phyloP scores from a whole-genome alignment of 2,329 filamentous ascomycete species.

The Trichoderma sp. region DNA sequence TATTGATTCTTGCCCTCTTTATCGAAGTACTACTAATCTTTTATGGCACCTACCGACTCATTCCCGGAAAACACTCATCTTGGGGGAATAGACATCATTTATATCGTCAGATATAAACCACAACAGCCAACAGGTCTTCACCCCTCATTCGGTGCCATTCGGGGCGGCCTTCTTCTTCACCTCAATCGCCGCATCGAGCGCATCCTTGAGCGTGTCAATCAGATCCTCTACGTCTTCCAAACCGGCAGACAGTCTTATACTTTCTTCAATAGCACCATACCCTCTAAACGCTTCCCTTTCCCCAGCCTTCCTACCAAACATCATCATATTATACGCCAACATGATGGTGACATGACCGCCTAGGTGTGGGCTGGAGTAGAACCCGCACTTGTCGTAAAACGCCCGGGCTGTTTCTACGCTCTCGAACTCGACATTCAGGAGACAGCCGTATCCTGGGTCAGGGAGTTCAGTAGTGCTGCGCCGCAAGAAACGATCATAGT shows the following conservation, averaged over 20 bases:
- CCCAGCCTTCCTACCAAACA: conserved; percentile 40
- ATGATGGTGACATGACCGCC: conserved; percentile 51
- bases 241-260: conserved; percentile 47
- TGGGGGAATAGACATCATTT: neutral
- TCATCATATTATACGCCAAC: conserved; percentile 45
- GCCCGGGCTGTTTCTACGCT: conserved; percentile 37
- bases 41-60: too few species aligned
- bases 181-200: conserved; percentile 20
- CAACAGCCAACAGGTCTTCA: neutral
- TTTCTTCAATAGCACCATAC: conserved; percentile 39
- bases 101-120: neutral
- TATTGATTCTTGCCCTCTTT: neutral
- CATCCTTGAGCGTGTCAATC: conserved; percentile 35
- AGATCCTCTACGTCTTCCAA: conserved; percentile 44
- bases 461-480: conserved; percentile 42
- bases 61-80: too few species aligned
- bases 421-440: conserved; percentile 51
- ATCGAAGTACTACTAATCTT: neutral
- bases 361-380: conserved; percentile 52
- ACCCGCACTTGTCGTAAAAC: conserved; percentile 49
- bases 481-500: conserved; percentile 38
- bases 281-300: conserved; percentile 36
- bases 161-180: conserved; percentile 16
- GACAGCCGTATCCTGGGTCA: conserved; percentile 52
- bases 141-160: neutral